Evolutionary conservation across 2,329 filamentous ascomycete genomes (phyloP).

Genomic region (Fusarium coicis): DNA sequence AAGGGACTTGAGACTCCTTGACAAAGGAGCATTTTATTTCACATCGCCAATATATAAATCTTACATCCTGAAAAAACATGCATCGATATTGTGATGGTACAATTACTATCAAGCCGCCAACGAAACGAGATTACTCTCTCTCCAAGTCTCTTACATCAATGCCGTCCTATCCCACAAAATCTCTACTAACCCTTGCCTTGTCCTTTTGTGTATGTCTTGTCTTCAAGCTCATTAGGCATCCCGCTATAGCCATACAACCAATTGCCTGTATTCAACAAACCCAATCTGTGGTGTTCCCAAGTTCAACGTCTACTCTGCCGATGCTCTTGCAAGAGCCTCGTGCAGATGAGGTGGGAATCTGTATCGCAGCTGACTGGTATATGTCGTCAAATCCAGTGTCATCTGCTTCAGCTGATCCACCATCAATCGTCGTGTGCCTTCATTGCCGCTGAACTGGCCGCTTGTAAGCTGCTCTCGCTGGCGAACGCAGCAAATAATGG

Average conservation of each 20-base stretch:
- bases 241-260: slow-evolving; percentile 11
- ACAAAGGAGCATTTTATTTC: not conserved
- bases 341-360: slow-evolving; percentile 87
- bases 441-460: slow-evolving; percentile 79
- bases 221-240: slow-evolving; percentile 1
- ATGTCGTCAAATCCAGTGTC: slow-evolving; percentile 91
- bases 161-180: slow-evolving; percentile 1
- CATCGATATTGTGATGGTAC: slow-evolving; percentile 18
- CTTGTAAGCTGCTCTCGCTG: slow-evolving; percentile 78
- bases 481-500: slow-evolving; percentile 84
- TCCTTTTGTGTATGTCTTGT: slow-evolving; percentile 5
- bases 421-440: slow-evolving; percentile 70
- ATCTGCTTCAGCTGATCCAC: slow-evolving; percentile 79
- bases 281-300: not conserved
- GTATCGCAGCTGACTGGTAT: slow-evolving; percentile 92
- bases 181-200: slow-evolving; percentile 6
- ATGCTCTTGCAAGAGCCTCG: slow-evolving; percentile 86
- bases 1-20: not conserved
- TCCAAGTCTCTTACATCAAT: slow-evolving; percentile 4
- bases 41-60: not conserved
- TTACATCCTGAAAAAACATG: not conserved
- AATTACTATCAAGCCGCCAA: slow-evolving; percentile 25
- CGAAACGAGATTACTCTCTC: slow-evolving; percentile 4
- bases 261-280: slow-evolving; percentile 23
- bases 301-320: slow-evolving; percentile 63